Percentiles rank a stretch among this genome's conserved stretches.
These are phyloP conservation scores for Xylaria digitata DNA, from an alignment of 2,329 filamentous ascomycete genomes.

Conservation along the genomic window DNA sequence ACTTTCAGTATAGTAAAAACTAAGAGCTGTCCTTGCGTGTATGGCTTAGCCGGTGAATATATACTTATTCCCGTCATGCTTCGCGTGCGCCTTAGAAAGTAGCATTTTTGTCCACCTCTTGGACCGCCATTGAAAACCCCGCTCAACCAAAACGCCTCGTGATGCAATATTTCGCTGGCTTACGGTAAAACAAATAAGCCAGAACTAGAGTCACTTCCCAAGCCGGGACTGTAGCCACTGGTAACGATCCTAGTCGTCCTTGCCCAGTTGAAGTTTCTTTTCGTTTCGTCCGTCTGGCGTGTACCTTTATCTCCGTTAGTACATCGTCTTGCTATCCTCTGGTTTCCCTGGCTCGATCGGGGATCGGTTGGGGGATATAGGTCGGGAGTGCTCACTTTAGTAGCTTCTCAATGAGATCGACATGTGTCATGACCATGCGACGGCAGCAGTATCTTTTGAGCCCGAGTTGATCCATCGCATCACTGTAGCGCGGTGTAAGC, in stretches of 20 bases:
- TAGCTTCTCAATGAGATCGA: conserved; percentile 98
- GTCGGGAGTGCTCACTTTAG: conserved; percentile 74
- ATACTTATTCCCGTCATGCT: conserved; percentile 11
- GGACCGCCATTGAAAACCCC: conserved; percentile 40
- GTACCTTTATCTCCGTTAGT: conserved; percentile 58
- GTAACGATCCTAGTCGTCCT: conserved; percentile 36
- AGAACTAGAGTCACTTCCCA: not conserved
- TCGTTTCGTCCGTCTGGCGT: conserved; percentile 72
- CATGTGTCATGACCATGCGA: conserved; percentile 99
- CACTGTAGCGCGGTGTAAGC: conserved; percentile 66
- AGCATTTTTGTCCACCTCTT: conserved; percentile 18
- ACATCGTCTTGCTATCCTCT: not conserved
- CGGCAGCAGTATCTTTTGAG: conserved; percentile 98
- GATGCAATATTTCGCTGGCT: conserved; percentile 44
- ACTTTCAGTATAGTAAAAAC: not conserved
- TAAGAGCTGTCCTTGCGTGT: not conserved
- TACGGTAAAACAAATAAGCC: not conserved
- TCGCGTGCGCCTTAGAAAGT: conserved; percentile 14
- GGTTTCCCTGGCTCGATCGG: not conserved
- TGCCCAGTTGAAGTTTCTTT: conserved; percentile 64
- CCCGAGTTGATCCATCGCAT: conserved; percentile 94
- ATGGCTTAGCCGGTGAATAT: not conserved
- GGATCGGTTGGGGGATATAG: not conserved
- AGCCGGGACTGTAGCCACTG: not conserved
- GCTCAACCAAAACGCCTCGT: conserved; percentile 47